Conservation (phyloP, 2,329 filamentous ascomycete species). For the Pleurostoma richardsiae region DNA sequence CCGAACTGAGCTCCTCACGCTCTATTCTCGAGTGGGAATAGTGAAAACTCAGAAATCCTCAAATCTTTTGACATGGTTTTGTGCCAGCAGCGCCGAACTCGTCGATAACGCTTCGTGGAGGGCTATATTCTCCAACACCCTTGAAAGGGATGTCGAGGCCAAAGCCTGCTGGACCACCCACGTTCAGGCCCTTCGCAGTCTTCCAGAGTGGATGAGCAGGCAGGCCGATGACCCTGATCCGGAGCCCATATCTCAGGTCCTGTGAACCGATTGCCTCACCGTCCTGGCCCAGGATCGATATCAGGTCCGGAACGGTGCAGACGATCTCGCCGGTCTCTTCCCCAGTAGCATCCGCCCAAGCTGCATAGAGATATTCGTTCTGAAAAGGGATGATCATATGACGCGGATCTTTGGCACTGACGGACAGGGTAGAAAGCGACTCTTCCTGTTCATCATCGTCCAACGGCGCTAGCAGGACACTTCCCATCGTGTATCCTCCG, state of each 20-base stretch:
- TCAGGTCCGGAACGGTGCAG: slow-evolving; percentile 23
- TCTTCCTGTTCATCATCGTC: slow-evolving; percentile 17
- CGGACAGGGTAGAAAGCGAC: slow-evolving; percentile 8
- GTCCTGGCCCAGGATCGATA: slow-evolving; percentile 31
- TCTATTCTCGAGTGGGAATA: too few relatives aligned
- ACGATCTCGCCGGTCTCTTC: slow-evolving; percentile 13
- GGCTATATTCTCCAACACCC: not conserved
- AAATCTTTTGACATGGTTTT: too few relatives aligned
- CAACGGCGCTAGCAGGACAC: slow-evolving; percentile 24
- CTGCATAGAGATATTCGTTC: slow-evolving; percentile 34
- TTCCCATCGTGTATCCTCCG: slow-evolving; percentile 34
- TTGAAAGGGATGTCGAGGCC: slow-evolving; percentile 5
- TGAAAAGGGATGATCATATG: slow-evolving; percentile 34
- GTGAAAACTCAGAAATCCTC: too few relatives aligned
- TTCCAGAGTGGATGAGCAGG: slow-evolving; percentile 46
- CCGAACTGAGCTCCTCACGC: too few relatives aligned
- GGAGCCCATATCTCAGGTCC: slow-evolving; percentile 44
- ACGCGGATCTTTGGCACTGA: slow-evolving; percentile 8
- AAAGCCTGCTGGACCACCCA: slow-evolving; percentile 5
- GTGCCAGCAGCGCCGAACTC: slow-evolving; percentile 1
- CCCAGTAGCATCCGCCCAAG: slow-evolving; percentile 22
- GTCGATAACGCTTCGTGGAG: slow-evolving; percentile 8
- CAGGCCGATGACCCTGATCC: slow-evolving; percentile 44
- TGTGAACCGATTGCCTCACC: slow-evolving; percentile 45
- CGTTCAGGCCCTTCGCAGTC: slow-evolving; percentile 18